Evolutionary conservation across 2,329 filamentous ascomycete genomes (phyloP).

Genomic region (Pseudocercospora pini-densiflorae): DNA sequence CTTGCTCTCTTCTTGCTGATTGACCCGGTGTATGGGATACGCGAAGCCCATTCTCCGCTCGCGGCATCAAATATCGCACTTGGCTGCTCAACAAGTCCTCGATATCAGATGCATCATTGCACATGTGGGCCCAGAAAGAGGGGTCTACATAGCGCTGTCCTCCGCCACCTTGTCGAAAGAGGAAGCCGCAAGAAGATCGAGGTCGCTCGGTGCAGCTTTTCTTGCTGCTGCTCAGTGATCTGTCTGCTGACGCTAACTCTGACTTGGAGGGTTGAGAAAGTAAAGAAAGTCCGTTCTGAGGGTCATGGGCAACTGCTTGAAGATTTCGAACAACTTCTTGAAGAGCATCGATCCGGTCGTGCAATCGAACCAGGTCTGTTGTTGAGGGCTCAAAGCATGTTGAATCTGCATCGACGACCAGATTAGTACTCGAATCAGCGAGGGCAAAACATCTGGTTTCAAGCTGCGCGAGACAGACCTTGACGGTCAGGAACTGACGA

Average conservation of each 20-base stretch:
- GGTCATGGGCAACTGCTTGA: not conserved
- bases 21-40: no score
- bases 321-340: not conserved
- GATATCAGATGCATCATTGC: no score
- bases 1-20: no score
- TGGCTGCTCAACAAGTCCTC: no score
- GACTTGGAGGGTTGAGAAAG: not conserved
- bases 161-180: no score
- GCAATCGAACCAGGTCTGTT: not conserved
- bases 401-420: not conserved
- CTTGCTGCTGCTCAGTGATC: not conserved
- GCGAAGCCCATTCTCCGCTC: no score
- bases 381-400: not conserved
- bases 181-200: not conserved
- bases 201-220: not conserved
- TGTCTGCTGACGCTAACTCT: not conserved
- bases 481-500: not conserved
- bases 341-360: not conserved
- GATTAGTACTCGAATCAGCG: not conserved
- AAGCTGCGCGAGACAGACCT: not conserved
- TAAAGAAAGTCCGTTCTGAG: not conserved
- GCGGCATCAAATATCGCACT: no score
- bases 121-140: no score
- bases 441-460: not conserved
- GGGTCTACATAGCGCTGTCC: no score